These are phyloP conservation scores for Lactarius trivialis DNA, from an alignment of 768 basidiomycete genomes.

Conservation along the genomic window DNA sequence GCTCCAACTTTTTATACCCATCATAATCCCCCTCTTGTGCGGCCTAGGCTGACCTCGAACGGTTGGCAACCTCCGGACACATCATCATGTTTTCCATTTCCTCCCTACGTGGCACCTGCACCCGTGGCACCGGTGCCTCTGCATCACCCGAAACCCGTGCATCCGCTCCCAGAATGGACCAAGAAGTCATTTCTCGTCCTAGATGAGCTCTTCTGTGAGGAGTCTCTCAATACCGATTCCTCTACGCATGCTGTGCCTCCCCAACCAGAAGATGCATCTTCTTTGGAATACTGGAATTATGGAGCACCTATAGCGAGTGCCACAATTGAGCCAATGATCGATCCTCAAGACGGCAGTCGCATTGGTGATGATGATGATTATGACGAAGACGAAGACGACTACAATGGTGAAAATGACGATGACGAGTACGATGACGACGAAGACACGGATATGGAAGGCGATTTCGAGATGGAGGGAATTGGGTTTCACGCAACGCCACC, in stretches of 20 bases:
- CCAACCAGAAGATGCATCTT: not conserved
- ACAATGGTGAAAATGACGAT: not conserved
- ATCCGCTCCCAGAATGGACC: slow-evolving; percentile 21
- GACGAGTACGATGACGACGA: slow-evolving; percentile 1
- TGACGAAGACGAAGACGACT: slow-evolving; percentile 17
- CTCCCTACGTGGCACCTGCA: not conserved
- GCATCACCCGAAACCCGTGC: slow-evolving; percentile 16
- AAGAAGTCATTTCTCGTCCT: slow-evolving; percentile 11
- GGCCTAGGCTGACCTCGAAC: not conserved
- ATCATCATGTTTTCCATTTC: not conserved
- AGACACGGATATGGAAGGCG: slow-evolving; percentile 11
- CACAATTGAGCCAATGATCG: slow-evolving; percentile 14
- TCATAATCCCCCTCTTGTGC: not conserved
- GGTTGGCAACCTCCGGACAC: not conserved
- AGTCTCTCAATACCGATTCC: not conserved
- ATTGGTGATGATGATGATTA: slow-evolving; percentile 15
- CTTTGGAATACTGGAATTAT: slow-evolving; percentile 6
- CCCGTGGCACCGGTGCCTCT: not conserved
- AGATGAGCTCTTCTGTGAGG: slow-evolving; percentile 9
- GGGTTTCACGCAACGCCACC: not conserved
- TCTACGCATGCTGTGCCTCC: not conserved
- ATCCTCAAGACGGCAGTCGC: slow-evolving; percentile 14
- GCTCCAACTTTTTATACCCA: not conserved
- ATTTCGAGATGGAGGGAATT: not conserved
- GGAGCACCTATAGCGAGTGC: slow-evolving; percentile 12